A percentile compares a stretch with the other conserved stretches of the same genome.
Conservation (phyloP, 139 green algal species). For the Gonium pectorale region DNA sequence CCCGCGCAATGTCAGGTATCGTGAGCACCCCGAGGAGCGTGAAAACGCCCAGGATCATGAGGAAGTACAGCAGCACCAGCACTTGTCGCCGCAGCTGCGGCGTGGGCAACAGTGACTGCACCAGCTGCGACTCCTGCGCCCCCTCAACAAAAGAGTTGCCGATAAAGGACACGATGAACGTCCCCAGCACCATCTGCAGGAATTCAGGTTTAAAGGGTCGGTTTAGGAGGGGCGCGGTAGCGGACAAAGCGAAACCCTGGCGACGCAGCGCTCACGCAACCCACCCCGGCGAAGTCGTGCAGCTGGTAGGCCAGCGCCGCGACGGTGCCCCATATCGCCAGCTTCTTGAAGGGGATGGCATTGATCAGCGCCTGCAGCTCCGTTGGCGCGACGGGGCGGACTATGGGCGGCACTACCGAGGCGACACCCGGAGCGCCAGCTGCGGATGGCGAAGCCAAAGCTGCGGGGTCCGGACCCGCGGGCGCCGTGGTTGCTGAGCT, state of each 20-base stretch:
- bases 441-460: too few relatives aligned
- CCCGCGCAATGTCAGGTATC: slow-evolving; percentile 89
- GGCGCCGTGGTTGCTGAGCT: too few relatives aligned
- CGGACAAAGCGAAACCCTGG: not conserved
- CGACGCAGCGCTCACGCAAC: too few relatives aligned
- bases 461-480: too few relatives aligned
- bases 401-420: too few relatives aligned
- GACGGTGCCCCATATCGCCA: slow-evolving; percentile 75
- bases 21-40: slow-evolving; percentile 82
- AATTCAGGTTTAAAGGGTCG: not conserved
- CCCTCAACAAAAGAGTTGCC: slow-evolving; percentile 83
- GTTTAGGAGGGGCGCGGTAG: too few relatives aligned
- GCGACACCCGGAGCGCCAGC: too few relatives aligned
- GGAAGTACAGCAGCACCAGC: slow-evolving; percentile 87
- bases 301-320: slow-evolving; percentile 73
- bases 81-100: slow-evolving; percentile 55
- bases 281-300: slow-evolving; percentile 90
- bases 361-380: slow-evolving; percentile 71
- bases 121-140: slow-evolving; percentile 38
- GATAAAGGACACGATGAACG: slow-evolving; percentile 92
- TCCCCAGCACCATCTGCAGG: slow-evolving; percentile 90
- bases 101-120: slow-evolving; percentile 44
- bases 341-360: slow-evolving; percentile 77
- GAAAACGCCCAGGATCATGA: slow-evolving; percentile 81
- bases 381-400: not conserved